Evolutionary conservation across 2,329 filamentous ascomycete species (phyloP).

Genomic region (Sporothrix brasiliensis): DNA sequence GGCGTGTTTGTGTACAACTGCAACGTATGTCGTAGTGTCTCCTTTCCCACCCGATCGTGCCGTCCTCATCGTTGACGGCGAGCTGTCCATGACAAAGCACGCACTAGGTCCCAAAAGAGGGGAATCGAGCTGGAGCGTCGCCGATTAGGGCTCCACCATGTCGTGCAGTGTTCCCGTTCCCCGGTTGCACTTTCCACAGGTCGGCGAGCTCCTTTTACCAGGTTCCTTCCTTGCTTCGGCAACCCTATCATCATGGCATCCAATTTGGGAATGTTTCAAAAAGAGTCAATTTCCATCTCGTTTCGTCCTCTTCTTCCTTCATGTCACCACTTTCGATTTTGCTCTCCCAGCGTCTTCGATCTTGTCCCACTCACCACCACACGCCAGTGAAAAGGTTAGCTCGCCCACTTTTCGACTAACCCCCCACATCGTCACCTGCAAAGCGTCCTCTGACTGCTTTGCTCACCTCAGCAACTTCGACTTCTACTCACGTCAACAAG

Average conservation of each 20-base stretch:
- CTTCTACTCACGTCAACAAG: not conserved
- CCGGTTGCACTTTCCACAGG: conserved; percentile 1
- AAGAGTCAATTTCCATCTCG: not conserved
- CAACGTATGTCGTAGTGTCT: no score
- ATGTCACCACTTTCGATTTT: not conserved
- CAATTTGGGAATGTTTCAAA: not conserved
- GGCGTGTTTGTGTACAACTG: no score
- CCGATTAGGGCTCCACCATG: conserved; percentile 9
- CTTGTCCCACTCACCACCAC: not conserved
- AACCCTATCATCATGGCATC: not conserved
- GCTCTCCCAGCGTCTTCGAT: not conserved
- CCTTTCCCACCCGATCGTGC: not conserved
- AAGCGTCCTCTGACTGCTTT: not conserved
- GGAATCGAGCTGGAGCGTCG: not conserved
- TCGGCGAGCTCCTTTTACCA: conserved; percentile 11
- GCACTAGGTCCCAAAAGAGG: not conserved
- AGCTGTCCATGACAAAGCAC: not conserved
- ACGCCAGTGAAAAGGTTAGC: not conserved
- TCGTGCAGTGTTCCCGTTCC: not conserved
- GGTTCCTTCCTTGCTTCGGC: not conserved
- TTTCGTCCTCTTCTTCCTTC: not conserved
- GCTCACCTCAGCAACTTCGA: not conserved
- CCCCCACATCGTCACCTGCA: not conserved
- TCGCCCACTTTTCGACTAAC: not conserved
- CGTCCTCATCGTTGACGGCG: not conserved